A percentile compares a stretch with the other conserved stretches of the same genome.
Evolutionary conservation across 2,329 filamentous ascomycete genomes (phyloP).

Genomic region (Colletotrichum horii): DNA sequence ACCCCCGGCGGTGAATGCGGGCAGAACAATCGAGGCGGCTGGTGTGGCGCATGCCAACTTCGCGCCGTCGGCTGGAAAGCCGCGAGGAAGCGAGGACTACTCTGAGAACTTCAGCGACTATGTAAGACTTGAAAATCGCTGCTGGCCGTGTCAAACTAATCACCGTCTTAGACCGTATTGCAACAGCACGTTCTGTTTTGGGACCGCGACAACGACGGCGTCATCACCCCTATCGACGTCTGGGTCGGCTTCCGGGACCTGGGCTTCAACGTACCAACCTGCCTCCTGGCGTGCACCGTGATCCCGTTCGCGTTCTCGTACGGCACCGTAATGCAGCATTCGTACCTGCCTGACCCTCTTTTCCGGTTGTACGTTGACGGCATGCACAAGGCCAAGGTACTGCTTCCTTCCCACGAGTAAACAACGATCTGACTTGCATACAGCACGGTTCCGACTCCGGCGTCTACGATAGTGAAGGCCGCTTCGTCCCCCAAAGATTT

Average conservation of each 20-base stretch:
- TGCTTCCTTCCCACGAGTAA: too few species aligned
- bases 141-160: neutral
- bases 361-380: slow-evolving; percentile 36
- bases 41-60: slow-evolving; percentile 6
- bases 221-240: slow-evolving; percentile 40
- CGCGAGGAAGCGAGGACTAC: neutral
- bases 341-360: slow-evolving; percentile 34
- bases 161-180: slow-evolving; percentile 29
- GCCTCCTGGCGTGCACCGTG: slow-evolving; percentile 37
- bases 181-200: slow-evolving; percentile 46
- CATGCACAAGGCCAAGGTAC: slow-evolving; percentile 42
- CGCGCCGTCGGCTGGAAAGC: neutral
- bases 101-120: neutral
- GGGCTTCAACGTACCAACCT: slow-evolving; percentile 41
- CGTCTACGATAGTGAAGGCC: slow-evolving; percentile 49
- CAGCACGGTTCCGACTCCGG: slow-evolving; percentile 50
- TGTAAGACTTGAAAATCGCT: neutral
- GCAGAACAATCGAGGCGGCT: neutral
- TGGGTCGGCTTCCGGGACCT: slow-evolving; percentile 40
- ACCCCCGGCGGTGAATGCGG: neutral
- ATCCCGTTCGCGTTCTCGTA: slow-evolving; percentile 48
- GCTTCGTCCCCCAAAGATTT: slow-evolving; percentile 50
- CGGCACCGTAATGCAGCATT: slow-evolving; percentile 38
- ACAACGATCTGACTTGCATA: neutral
- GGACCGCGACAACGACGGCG: slow-evolving; percentile 40